Base-by-base conservation (phyloP, 306 rosid species). In the Trifolium dubium region DNA sequence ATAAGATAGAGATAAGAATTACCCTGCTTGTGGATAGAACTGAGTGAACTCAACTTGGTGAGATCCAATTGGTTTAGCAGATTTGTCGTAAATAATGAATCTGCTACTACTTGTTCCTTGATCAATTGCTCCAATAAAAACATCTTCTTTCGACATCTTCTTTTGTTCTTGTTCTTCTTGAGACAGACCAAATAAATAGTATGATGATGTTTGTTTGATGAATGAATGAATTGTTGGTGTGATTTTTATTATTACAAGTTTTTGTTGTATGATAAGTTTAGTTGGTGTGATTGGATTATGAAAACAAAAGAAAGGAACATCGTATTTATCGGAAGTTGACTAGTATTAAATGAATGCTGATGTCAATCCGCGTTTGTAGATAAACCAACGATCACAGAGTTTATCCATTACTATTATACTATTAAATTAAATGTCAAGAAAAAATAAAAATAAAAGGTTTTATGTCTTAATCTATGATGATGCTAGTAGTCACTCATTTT, bases 11-110 rank as follows among this genome's bases (percentile, higher is more conserved):
- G 40, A 5, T 3, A 0, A 32, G 10, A 4, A 46, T 23, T 79
- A 92, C 92, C 96, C 97, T n/a, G 97, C 90, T 73, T 91, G 19
- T 0, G 97, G 97, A 54, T 88, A 89, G 72, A 86, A 78, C 71
- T 94, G 98, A 60, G 94, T 91, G 90, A 94, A 91, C 81, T 94
- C 98, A 46, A 88, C 90, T 71, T 94, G 97, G 79, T 94, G 94
- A 68, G 88, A 83, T 71, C 92, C 96, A 28, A 94, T 37, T 0
- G 79, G 5, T 5, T 66, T 82, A 65, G 92, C 83, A 0, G 17
- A 54, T 0, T 30, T 76, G 14, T 94, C 93, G 18, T 94, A 94
- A 60, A 93, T 85, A 14, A 93, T 81, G 87, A 93, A 91, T 68
- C 97, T 89, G 74, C 87, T 88, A 37, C 98, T 93, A 47, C 89